Evolutionary conservation across 805 yeast genomes (phyloP).

Genomic region (Wickerhamiella kazuoi): DNA sequence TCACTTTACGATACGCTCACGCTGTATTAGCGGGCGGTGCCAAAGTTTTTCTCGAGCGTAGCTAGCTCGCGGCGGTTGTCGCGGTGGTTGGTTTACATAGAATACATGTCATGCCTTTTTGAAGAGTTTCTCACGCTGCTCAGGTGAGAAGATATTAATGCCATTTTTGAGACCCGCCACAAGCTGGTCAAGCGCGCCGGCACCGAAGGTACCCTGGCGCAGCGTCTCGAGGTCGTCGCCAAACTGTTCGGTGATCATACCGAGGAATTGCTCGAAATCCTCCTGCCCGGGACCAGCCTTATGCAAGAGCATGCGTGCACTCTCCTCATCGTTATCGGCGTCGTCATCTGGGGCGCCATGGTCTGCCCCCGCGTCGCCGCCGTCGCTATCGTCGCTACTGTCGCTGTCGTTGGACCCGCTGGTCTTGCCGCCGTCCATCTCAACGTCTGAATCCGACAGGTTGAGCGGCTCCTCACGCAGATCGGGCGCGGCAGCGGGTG

Average conservation of each 20-base stretch:
- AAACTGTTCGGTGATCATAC: constrained; percentile 29
- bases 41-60: no score
- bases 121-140: constrained; percentile 13
- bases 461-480: background rate
- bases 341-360: constrained; percentile 5
- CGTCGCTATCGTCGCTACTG: constrained; percentile 8
- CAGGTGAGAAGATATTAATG: constrained; percentile 20
- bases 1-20: no score
- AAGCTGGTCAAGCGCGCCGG: constrained; percentile 19
- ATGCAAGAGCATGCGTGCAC: constrained; percentile 12
- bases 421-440: constrained; percentile 1
- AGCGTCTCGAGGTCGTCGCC: constrained; percentile 27
- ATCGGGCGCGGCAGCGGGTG: background rate
- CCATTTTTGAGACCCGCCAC: constrained; percentile 24
- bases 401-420: constrained; percentile 13
- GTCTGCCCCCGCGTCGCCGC: background rate
- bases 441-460: background rate
- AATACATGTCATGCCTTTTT: no score
- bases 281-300: constrained; percentile 9
- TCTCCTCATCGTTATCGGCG: constrained; percentile 7
- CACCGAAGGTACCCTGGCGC: constrained; percentile 28
- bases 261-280: constrained; percentile 26
- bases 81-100: no score
- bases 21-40: no score
- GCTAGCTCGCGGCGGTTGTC: no score